Conservation (phyloP, 257 asterid genomes). For the Rubia yunnanensis region DNA sequence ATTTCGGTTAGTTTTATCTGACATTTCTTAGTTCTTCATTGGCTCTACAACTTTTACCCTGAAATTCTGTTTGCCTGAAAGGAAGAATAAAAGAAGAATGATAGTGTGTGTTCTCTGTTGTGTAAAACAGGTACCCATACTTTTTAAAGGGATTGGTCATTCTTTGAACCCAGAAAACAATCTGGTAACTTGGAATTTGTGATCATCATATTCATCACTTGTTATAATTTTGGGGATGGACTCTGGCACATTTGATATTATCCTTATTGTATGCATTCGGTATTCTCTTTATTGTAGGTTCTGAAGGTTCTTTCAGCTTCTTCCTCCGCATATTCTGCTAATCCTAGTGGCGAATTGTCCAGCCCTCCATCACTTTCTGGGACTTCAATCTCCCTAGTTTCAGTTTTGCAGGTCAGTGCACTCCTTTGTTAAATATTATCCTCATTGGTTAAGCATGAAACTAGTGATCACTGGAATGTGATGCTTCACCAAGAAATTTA, state of each 20-base stretch:
- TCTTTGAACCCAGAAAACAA: constrained; percentile 69
- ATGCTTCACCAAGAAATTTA: not conserved
- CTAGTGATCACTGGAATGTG: not conserved
- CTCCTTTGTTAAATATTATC: not conserved
- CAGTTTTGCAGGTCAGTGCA: constrained; percentile 66
- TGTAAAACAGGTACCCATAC: constrained; percentile 67
- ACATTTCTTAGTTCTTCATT: not conserved
- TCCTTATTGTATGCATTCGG: constrained; percentile 12
- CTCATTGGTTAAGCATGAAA: not conserved
- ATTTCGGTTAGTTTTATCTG: constrained; percentile 35
- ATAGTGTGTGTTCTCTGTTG: not conserved
- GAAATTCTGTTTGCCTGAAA: not conserved
- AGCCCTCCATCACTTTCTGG: constrained; percentile 71
- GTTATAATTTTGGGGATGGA: not conserved
- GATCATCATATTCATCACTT: not conserved
- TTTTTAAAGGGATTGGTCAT: constrained; percentile 87
- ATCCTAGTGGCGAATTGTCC: constrained; percentile 56
- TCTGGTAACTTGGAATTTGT: constrained; percentile 40
- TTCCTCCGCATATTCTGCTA: constrained; percentile 78
- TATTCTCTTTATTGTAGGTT: constrained; percentile 29
- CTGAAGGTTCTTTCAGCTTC: constrained; percentile 79
- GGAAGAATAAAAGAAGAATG: not conserved
- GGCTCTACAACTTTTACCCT: not conserved
- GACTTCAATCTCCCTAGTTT: constrained; percentile 67
- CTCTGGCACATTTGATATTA: not conserved